Percentiles rank a stretch among this genome's conserved stretches.
These are phyloP conservation scores for Penicillium sp. DNA, from an alignment of 2,329 filamentous ascomycete species.

Conservation along the genomic window DNA sequence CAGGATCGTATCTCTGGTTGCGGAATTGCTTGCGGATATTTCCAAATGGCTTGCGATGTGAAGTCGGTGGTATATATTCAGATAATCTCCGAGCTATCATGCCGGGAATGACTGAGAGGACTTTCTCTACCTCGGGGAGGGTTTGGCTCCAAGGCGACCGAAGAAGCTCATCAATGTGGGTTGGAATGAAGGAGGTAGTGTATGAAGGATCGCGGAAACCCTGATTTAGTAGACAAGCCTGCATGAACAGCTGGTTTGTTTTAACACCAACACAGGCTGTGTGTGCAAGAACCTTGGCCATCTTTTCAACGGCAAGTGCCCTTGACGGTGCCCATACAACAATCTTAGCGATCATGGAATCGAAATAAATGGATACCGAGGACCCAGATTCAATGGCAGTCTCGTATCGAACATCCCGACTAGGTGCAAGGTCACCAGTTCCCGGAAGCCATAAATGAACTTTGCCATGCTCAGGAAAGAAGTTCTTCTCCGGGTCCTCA, in stretches of 20 bases:
- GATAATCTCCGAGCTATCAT: slow-evolving; percentile 22
- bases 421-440: slow-evolving; percentile 13
- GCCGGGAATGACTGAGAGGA: slow-evolving; percentile 28
- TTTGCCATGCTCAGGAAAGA: slow-evolving; percentile 46
- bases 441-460: slow-evolving; percentile 45
- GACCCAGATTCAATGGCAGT: slow-evolving; percentile 48
- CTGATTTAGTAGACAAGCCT: slow-evolving; percentile 32
- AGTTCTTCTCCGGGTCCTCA: slow-evolving; percentile 49
- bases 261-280: slow-evolving; percentile 72
- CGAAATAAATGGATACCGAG: slow-evolving; percentile 53
- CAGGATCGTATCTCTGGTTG: slow-evolving; percentile 45
- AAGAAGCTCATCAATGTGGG: slow-evolving; percentile 36
- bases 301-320: slow-evolving; percentile 44
- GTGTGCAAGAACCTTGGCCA: slow-evolving; percentile 40
- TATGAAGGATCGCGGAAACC: slow-evolving; percentile 55
- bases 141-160: slow-evolving; percentile 9
- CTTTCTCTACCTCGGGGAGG: background rate
- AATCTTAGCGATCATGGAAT: slow-evolving; percentile 57
- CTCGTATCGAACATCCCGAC: slow-evolving; percentile 49
- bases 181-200: slow-evolving; percentile 41
- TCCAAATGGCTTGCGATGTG: slow-evolving; percentile 28
- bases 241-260: slow-evolving; percentile 42
- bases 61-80: background rate
- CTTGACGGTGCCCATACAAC: slow-evolving; percentile 53
- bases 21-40: slow-evolving; percentile 38